Evolutionary conservation across 257 asterid species (phyloP).

Genomic region (Lantana camara): DNA sequence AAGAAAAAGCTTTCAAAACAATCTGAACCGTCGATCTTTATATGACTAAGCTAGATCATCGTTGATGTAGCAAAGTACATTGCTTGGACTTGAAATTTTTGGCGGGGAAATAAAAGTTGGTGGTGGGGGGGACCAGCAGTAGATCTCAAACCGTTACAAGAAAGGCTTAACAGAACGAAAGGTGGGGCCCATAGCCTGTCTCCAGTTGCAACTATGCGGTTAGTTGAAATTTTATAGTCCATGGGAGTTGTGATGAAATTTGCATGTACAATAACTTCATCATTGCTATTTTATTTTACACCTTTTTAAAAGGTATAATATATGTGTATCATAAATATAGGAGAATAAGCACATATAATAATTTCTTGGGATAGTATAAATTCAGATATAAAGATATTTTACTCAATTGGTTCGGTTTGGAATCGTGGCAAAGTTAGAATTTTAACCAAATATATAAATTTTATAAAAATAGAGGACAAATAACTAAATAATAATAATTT

Average conservation of each 20-base stretch:
- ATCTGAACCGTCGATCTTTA: slow-evolving; percentile 27
- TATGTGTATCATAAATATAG: neutral
- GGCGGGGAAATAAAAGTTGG: slow-evolving; percentile 38
- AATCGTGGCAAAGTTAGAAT: too few species aligned
- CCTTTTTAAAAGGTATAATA: neutral
- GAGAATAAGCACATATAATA: too few species aligned
- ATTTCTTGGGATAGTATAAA: neutral
- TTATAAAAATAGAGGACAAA: too few species aligned
- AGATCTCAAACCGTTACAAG: slow-evolving; percentile 35
- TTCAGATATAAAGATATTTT: too few species aligned
- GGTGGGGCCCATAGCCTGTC: slow-evolving; percentile 35
- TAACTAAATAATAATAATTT: too few species aligned
- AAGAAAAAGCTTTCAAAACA: neutral
- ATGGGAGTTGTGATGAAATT: neutral
- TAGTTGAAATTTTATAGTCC: slow-evolving; percentile 27
- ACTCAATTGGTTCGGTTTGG: too few species aligned
- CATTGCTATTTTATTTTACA: too few species aligned
- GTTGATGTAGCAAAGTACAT: neutral
- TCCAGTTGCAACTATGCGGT: slow-evolving; percentile 32
- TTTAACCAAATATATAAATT: too few species aligned
- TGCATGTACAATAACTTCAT: neutral
- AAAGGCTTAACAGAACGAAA: slow-evolving; percentile 40
- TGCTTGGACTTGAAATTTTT: slow-evolving; percentile 40
- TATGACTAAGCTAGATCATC: too few species aligned
- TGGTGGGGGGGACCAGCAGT: slow-evolving; percentile 14